Evolutionary conservation across 306 rosid genomes (phyloP).

Genomic region (Ammopiptanthus mongolicus): DNA sequence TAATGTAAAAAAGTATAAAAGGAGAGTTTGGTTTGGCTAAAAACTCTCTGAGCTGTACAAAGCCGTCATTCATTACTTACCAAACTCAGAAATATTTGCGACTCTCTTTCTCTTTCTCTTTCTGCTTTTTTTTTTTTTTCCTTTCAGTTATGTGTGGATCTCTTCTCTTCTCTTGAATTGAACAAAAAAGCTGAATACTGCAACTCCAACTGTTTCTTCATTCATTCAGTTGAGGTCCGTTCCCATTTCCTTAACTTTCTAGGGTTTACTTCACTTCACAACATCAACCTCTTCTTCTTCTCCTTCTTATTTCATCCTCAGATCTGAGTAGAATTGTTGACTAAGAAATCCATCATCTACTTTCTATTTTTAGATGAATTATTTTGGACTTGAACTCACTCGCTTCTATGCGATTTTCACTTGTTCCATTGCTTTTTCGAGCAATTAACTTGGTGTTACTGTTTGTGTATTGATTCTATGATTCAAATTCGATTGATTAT

Average conservation of each 20-base stretch:
- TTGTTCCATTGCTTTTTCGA: background rate
- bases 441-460: background rate
- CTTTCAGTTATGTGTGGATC: constrained; percentile 20
- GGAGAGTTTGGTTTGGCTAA: background rate
- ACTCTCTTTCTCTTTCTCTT: constrained; percentile 24
- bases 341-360: background rate
- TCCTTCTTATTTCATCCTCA: constrained; percentile 14
- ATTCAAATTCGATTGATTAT: constrained; percentile 11
- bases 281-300: constrained; percentile 11
- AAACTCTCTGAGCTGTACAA: constrained; percentile 42
- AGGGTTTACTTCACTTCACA: constrained; percentile 32
- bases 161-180: background rate
- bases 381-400: constrained; percentile 2
- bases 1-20: too few species aligned
- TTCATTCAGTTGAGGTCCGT: constrained; percentile 36
- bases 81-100: constrained; percentile 29
- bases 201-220: constrained; percentile 13
- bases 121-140: background rate
- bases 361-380: constrained; percentile 6
- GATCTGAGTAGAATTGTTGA: constrained; percentile 36
- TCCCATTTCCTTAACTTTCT: constrained; percentile 8
- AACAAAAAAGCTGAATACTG: constrained; percentile 8
- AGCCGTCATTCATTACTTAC: constrained; percentile 27
- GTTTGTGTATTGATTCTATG: background rate
- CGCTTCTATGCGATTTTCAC: background rate